Conservation (phyloP, 1,284 basidiomycete species). For the Fomitiporia mediterranea region DNA sequence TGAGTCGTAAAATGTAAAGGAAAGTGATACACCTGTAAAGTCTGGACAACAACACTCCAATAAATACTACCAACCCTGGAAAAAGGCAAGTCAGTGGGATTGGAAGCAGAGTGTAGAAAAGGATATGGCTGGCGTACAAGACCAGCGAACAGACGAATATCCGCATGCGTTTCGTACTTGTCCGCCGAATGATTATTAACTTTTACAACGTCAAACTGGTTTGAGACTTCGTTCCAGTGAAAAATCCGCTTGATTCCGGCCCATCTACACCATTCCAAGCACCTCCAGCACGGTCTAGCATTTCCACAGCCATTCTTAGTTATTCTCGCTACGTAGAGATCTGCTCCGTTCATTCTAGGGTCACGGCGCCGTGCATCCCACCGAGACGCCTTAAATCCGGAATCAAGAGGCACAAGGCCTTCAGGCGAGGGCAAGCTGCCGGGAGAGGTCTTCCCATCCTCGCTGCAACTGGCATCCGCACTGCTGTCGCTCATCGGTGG, state of each 20-base stretch:
- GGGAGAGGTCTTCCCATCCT: constrained; percentile 16
- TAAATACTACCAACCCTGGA: constrained; percentile 19
- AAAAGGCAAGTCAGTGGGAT: neutral
- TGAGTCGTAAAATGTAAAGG: constrained; percentile 1
- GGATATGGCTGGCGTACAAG: constrained; percentile 30
- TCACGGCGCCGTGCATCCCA: constrained; percentile 38
- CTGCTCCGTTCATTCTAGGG: constrained; percentile 45
- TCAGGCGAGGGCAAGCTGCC: constrained; percentile 15
- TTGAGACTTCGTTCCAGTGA: constrained; percentile 43
- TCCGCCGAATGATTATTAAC: constrained; percentile 39
- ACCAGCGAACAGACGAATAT: constrained; percentile 40
- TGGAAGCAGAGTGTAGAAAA: neutral
- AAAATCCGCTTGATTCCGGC: constrained; percentile 54
- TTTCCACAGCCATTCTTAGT: constrained; percentile 45
- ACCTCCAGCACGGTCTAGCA: constrained; percentile 50
- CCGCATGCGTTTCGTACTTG: constrained; percentile 45
- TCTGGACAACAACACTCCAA: constrained; percentile 12
- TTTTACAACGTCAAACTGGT: constrained; percentile 48
- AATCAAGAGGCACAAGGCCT: neutral
- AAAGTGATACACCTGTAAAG: constrained; percentile 3
- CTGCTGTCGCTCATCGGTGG: constrained; percentile 16
- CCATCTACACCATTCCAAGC: constrained; percentile 53
- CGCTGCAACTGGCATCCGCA: constrained; percentile 17
- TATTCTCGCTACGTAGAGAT: constrained; percentile 51
- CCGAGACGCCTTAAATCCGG: constrained; percentile 26